Percentiles rank a stretch among this genome's conserved stretches.
Conservation (phyloP, 2,329 filamentous ascomycete genomes). For the Aspergillus hortae region DNA sequence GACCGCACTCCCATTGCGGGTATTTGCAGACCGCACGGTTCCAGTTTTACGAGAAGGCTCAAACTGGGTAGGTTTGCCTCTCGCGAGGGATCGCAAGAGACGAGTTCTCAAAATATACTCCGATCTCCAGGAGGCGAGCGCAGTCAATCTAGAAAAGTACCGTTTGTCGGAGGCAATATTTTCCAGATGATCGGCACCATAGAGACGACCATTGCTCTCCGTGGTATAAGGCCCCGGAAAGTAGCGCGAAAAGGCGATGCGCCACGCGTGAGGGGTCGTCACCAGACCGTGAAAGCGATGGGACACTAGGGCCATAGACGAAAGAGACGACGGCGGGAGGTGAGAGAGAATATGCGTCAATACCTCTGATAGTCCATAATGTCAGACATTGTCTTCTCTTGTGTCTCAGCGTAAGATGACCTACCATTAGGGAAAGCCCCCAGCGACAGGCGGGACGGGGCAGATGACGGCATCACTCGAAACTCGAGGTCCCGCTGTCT, state of each 20-base stretch:
- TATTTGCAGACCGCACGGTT: conserved; percentile 50
- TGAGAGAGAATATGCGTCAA: conserved; percentile 89
- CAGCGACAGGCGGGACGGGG: conserved; percentile 47
- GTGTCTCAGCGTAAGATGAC: conserved; percentile 10
- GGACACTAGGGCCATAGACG: conserved; percentile 78
- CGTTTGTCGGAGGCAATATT: conserved; percentile 68
- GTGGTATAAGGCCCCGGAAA: conserved; percentile 73
- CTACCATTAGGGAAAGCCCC: conserved; percentile 76
- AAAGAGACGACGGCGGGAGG: conserved; percentile 78
- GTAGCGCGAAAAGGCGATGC: conserved; percentile 84
- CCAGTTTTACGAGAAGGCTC: conserved; percentile 53
- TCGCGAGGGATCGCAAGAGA: conserved; percentile 72
- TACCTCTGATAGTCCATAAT: conserved; percentile 61
- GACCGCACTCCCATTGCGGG: conserved; percentile 68
- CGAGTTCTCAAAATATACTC: conserved; percentile 89
- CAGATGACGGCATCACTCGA: conserved; percentile 47
- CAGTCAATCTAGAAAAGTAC: conserved; percentile 76
- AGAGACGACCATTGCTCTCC: conserved; percentile 37
- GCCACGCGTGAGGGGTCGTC: conserved; percentile 89
- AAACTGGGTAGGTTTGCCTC: conserved; percentile 67
- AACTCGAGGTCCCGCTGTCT: conserved; percentile 47
- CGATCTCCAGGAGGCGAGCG: conserved; percentile 87
- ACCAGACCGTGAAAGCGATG: conserved; percentile 82
- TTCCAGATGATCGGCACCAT: conserved; percentile 50
- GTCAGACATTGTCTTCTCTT: conserved; percentile 10